Evolutionary conservation across 495 filamentous ascomycete genomes (phyloP), one percentile per base, ranked within the genome.

Genomic region (Penicillium canescens): DNA sequence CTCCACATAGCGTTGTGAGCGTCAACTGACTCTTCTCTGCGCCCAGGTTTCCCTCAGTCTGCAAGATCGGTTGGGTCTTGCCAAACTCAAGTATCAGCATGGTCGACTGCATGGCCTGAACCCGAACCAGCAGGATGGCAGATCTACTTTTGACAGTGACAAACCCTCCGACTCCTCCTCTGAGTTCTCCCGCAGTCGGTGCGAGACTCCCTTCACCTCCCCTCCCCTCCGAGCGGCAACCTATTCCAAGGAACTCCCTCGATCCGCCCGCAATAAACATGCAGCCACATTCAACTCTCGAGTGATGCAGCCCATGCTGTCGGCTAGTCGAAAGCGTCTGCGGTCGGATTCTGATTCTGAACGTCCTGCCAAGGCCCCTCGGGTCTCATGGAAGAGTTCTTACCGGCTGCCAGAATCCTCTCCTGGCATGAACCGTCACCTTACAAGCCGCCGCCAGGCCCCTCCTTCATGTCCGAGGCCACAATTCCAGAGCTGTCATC

Each of bases 41-140:
- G 21, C 37, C 36, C 57, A 98, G 94, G 94, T 98, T 72, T 94
- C 91, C 50, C 78, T 92, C 70, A 87, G 85, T 63, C 77, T 99
- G 33, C 90, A 96, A 71, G 89, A 95, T 75, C 91, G 93, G 40
- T 81, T 99, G 33, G 93, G 95, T 59, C 82, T 98, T 46, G 94
- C 94, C 67, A 92, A 90, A 75, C 91, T 96, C 82, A 99, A 97
- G 75, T 90, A 92, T 47, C 89, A 93, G 70, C 86, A 96, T 71
- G 93, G 93, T 56, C 72, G 70, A 48, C 62, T 77, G 24, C 69
- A 70, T 54, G 52, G 63, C 3, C 51, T 72, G 37, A 67, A 66
- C 42, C 69, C 79, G 89, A 69, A 83, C 84, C 55, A 85, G 78
- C 60, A 92, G 52, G 89, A 96, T 60, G 79, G 86, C 56, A 83